Conservation (phyloP, 2,329 filamentous ascomycete genomes). For the Aspergillus awamori region DNA sequence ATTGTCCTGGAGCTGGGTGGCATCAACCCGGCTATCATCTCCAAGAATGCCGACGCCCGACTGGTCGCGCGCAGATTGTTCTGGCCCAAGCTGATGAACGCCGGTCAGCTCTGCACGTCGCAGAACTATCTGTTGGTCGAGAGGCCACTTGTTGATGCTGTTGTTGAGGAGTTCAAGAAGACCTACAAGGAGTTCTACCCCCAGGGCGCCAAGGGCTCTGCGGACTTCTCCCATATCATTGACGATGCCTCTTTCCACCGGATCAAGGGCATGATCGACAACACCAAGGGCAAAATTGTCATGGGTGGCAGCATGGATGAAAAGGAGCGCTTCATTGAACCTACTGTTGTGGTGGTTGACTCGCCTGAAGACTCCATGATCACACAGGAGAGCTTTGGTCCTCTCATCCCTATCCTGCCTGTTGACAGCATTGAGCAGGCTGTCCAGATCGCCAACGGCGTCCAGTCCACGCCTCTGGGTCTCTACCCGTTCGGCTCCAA, state of each 20-base stretch:
- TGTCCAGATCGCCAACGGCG: conserved; percentile 75
- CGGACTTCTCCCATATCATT: conserved; percentile 78
- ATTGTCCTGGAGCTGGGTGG: conserved; percentile 89
- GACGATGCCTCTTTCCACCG: conserved; percentile 78
- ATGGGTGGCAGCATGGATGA: conserved; percentile 84
- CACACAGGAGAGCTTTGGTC: conserved; percentile 85
- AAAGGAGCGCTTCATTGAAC: conserved; percentile 79
- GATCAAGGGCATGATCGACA: conserved; percentile 89
- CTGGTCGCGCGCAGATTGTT: conserved; percentile 81
- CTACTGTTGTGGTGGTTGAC: conserved; percentile 85
- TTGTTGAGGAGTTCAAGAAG: conserved; percentile 73
- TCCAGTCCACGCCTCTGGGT: conserved; percentile 81
- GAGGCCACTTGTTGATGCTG: conserved; percentile 68
- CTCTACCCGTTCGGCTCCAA: conserved; percentile 85
- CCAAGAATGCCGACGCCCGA: conserved; percentile 75
- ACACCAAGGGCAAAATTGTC: conserved; percentile 78
- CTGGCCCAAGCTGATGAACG: conserved; percentile 86
- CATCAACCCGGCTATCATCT: conserved; percentile 87
- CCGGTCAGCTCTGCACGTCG: conserved; percentile 87
- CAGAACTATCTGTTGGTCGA: conserved; percentile 93
- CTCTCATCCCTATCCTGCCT: conserved; percentile 81
- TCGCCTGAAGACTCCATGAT: conserved; percentile 76
- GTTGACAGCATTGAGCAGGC: conserved; percentile 82
- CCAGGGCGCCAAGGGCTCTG: conserved; percentile 73
- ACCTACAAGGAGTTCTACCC: conserved; percentile 80